Conservation (phyloP, 2,329 filamentous ascomycete genomes). For the Colletotrichum navitas region DNA sequence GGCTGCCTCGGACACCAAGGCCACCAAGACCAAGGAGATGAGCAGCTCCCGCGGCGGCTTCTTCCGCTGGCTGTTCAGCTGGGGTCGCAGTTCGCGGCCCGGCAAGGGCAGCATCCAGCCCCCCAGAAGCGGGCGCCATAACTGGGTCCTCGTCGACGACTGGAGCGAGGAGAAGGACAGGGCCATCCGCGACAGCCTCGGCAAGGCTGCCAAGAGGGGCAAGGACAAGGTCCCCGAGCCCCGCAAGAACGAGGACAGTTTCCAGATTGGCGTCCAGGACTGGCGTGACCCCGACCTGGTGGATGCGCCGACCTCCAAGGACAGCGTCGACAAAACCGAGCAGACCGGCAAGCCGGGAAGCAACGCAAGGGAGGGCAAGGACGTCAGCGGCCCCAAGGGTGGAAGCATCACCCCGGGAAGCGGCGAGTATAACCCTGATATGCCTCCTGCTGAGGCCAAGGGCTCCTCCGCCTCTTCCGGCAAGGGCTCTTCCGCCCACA, state of each 20-base stretch:
- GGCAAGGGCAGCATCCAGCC: slow-evolving; percentile 70
- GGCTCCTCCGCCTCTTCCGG: slow-evolving; percentile 43
- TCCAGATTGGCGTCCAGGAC: slow-evolving; percentile 87
- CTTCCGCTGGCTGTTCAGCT: slow-evolving; percentile 59
- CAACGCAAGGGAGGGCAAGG: slow-evolving; percentile 43
- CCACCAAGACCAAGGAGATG: neutral
- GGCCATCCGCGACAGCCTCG: slow-evolving; percentile 56
- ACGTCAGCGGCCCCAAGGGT: slow-evolving; percentile 62
- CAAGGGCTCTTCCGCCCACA: slow-evolving; percentile 31
- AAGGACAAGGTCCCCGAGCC: slow-evolving; percentile 45
- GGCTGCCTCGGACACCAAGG: neutral
- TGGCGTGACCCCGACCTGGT: slow-evolving; percentile 76
- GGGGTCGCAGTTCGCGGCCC: slow-evolving; percentile 48
- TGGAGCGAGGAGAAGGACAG: slow-evolving; percentile 70
- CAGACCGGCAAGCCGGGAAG: slow-evolving; percentile 41
- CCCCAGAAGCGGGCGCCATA: slow-evolving; percentile 79
- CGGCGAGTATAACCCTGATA: slow-evolving; percentile 70
- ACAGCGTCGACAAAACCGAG: slow-evolving; percentile 37
- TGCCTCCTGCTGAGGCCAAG: slow-evolving; percentile 51
- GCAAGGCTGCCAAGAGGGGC: slow-evolving; percentile 52
- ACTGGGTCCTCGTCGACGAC: slow-evolving; percentile 79
- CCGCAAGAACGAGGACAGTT: slow-evolving; percentile 65
- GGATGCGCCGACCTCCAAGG: slow-evolving; percentile 56
- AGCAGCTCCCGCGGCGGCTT: slow-evolving; percentile 51
- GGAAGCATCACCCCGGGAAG: slow-evolving; percentile 79